Evolutionary conservation across 2,329 filamentous ascomycete species (phyloP).

Genomic region (Pseudopithomyces maydicus): DNA sequence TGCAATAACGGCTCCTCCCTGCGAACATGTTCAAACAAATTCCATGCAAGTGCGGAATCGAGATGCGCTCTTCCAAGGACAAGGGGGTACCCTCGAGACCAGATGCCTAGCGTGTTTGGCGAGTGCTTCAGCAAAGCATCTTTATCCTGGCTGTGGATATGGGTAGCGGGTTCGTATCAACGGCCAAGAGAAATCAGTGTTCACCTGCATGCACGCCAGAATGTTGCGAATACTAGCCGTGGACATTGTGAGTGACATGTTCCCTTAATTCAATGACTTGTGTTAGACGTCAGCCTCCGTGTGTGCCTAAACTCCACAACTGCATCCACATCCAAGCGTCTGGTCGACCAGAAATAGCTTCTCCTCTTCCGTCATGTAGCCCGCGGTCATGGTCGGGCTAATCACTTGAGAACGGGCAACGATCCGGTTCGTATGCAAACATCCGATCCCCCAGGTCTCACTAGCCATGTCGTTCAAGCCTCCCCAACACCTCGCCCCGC

Average conservation of each 20-base stretch:
- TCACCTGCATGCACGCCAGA: neutral
- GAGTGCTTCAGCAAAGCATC: slow-evolving; percentile 10
- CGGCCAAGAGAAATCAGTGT: neutral
- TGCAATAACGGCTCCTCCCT: slow-evolving; percentile 16
- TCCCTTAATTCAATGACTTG: neutral
- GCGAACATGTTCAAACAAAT: slow-evolving; percentile 36
- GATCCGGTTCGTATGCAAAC: neutral
- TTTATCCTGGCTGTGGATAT: neutral
- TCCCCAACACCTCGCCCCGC: neutral
- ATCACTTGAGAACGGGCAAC: neutral
- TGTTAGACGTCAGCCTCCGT: neutral
- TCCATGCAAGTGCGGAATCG: slow-evolving; percentile 15
- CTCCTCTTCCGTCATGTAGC: neutral
- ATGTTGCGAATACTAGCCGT: neutral
- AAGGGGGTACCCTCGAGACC: slow-evolving; percentile 12
- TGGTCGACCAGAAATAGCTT: neutral
- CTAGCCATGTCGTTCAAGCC: slow-evolving; percentile 4
- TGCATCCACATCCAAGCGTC: neutral
- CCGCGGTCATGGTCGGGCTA: neutral
- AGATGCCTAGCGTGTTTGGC: slow-evolving; percentile 2
- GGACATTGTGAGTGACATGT: neutral
- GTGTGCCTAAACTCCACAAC: neutral
- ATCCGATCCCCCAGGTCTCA: neutral
- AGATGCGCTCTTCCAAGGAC: slow-evolving; percentile 1
- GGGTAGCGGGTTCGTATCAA: too few relatives aligned